phyloP scores from a whole-genome alignment of 2,329 filamentous ascomycete genomes.

The Phyllachora maydis region DNA sequence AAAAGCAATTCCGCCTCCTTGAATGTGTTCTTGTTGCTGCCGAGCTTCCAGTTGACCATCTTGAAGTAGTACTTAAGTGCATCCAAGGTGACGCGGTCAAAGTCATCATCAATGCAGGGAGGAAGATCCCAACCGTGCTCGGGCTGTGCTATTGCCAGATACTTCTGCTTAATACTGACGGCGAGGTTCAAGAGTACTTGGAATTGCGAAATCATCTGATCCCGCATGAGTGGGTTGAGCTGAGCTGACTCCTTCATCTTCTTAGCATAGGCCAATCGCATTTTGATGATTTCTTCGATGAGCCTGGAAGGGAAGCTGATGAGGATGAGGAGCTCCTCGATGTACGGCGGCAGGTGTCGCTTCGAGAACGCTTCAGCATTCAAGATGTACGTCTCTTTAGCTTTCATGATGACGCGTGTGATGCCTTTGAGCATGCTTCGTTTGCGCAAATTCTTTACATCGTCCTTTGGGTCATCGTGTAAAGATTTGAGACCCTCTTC shows the following conservation, averaged over 20 bases:
- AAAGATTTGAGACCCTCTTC: constrained; percentile 87
- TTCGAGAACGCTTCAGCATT: constrained; percentile 73
- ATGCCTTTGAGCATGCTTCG: constrained; percentile 73
- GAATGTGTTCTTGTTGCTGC: constrained; percentile 96
- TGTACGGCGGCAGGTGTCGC: constrained; percentile 83
- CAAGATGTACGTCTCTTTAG: constrained; percentile 73
- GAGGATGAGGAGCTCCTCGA: constrained; percentile 84
- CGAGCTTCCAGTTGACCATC: constrained; percentile 94
- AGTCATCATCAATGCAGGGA: constrained; percentile 90
- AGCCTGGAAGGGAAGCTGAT: constrained; percentile 95
- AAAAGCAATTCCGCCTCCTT: constrained; percentile 95
- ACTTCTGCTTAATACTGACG: constrained; percentile 80
- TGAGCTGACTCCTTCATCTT: constrained; percentile 91
- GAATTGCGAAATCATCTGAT: constrained; percentile 96
- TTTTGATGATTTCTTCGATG: constrained; percentile 89
- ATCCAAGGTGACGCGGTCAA: constrained; percentile 78
- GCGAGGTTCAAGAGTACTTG: constrained; percentile 83
- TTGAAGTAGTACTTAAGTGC: constrained; percentile 97
- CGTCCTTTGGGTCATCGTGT: constrained; percentile 44
- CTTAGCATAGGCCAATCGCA: constrained; percentile 76
- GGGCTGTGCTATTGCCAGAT: constrained; percentile 62
- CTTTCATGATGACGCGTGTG: constrained; percentile 74
- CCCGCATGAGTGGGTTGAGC: constrained; percentile 82
- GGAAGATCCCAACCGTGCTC: constrained; percentile 91
- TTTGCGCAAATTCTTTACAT: constrained; percentile 17